A percentile compares a stretch with the other conserved stretches of the same genome.
These are phyloP conservation scores for Fusarium floridanum DNA, from an alignment of 2,329 filamentous ascomycete genomes.

Conservation along the genomic window DNA sequence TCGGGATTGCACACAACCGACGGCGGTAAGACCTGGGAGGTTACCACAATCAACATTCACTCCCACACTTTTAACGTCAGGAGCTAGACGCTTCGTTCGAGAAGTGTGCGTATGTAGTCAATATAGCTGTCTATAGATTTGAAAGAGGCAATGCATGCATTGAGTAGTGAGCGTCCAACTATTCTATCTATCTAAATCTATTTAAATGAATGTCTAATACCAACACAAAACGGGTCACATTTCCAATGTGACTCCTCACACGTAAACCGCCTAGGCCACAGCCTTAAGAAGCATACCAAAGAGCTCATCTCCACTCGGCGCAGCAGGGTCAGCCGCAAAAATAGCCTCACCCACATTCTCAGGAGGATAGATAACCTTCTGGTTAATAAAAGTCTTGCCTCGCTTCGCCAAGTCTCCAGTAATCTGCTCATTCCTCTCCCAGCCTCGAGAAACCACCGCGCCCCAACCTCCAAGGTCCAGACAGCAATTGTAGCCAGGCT, in stretches of 20 bases:
- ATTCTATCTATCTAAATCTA: neutral
- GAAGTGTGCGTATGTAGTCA: neutral
- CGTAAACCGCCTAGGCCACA: neutral
- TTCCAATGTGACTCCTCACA: neutral
- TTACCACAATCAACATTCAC: constrained; percentile 26
- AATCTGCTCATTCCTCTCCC: constrained; percentile 48
- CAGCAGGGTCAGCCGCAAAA: neutral
- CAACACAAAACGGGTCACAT: neutral
- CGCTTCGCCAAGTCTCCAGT: constrained; percentile 48
- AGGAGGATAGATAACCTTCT: constrained; percentile 18
- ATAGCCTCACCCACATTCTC: neutral
- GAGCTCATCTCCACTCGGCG: neutral
- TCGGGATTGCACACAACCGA: constrained; percentile 28
- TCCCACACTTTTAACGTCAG: constrained; percentile 26
- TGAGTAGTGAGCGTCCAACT: neutral
- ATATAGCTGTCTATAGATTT: neutral
- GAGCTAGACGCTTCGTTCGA: neutral
- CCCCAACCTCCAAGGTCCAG: constrained; percentile 54
- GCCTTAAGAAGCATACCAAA: neutral
- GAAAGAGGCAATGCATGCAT: neutral
- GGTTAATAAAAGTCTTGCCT: constrained; percentile 52
- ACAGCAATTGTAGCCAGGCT: constrained; percentile 50
- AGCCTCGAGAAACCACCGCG: constrained; percentile 48
- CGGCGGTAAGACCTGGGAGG: constrained; percentile 33
- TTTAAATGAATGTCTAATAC: neutral